phyloP scores from a whole-genome alignment of 2,329 filamentous ascomycete species.

The Colletotrichum simmondsii region DNA sequence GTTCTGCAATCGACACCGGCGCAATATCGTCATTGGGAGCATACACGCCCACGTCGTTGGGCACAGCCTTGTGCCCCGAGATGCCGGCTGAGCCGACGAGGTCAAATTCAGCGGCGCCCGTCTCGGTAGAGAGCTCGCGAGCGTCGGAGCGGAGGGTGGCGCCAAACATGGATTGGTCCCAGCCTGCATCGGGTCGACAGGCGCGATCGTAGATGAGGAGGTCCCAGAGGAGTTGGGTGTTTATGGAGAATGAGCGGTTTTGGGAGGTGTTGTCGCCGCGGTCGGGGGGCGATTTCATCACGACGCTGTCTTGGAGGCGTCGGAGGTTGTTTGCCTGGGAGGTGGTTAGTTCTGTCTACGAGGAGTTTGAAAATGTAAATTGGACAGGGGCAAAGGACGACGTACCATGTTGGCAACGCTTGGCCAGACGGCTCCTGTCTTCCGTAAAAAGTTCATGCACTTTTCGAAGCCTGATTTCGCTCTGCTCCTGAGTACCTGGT shows the following conservation, averaged over 20 bases:
- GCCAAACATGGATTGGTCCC: conserved; percentile 40
- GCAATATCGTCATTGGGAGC: conserved; percentile 43
- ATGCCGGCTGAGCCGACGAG: conserved; percentile 51
- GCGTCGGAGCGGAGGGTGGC: conserved; percentile 25
- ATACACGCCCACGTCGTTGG: conserved; percentile 45
- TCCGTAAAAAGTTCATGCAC: conserved; percentile 39
- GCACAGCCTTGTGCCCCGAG: conserved; percentile 49
- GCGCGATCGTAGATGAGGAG: conserved; percentile 49
- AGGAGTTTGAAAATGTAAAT: no score
- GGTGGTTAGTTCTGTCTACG: no score
- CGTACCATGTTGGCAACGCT: conserved; percentile 40
- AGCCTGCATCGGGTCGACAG: conserved; percentile 37
- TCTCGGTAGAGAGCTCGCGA: conserved; percentile 9
- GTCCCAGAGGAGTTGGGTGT: conserved; percentile 48
- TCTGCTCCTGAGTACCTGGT: conserved; percentile 36
- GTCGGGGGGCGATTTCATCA: neutral
- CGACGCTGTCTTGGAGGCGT: conserved; percentile 46
- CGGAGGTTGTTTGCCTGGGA: conserved; percentile 40
- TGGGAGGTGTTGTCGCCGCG: neutral
- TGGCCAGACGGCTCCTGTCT: conserved; percentile 40
- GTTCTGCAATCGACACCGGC: conserved; percentile 8
- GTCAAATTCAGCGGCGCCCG: conserved; percentile 44
- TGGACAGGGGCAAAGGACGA: neutral
- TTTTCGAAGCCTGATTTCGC: conserved; percentile 41
- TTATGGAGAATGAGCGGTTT: conserved; percentile 41